Evolutionary conservation across 306 rosid species (phyloP).

Genomic region (Glycyrrhiza uralensis): DNA sequence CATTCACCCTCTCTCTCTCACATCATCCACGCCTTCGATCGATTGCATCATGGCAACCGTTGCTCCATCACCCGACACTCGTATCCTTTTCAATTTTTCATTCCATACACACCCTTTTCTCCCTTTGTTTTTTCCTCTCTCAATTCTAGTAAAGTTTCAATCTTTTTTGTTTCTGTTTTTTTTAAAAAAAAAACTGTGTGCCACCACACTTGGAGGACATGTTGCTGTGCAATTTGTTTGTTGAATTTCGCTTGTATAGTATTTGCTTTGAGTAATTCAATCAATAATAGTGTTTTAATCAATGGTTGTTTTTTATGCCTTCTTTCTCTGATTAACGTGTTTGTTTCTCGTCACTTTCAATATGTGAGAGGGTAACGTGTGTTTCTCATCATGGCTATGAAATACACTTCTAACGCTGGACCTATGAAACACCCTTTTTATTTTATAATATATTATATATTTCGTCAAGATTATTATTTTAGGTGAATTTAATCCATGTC

Average conservation of each 20-base stretch:
- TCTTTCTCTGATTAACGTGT: neutral
- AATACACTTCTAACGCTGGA: neutral
- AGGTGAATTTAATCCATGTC: too few relatives aligned
- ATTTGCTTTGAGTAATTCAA: neutral
- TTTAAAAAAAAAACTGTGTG: too few relatives aligned
- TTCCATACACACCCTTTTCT: neutral
- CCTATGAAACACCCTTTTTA: too few relatives aligned
- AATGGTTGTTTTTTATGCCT: neutral
- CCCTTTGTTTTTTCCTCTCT: neutral
- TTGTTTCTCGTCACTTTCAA: neutral
- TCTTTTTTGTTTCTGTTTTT: neutral
- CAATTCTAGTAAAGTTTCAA: neutral
- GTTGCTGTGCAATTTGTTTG: too few relatives aligned
- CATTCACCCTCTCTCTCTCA: neutral
- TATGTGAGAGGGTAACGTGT: neutral
- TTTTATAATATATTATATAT: too few relatives aligned
- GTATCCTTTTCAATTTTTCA: neutral
- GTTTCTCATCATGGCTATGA: neutral
- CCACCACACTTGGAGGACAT: too few relatives aligned
- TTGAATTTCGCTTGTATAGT: neutral
- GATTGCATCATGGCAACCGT: constrained; percentile 16
- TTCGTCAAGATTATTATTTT: too few relatives aligned
- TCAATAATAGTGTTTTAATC: neutral
- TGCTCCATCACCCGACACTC: constrained; percentile 12
- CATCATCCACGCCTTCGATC: neutral